Evolutionary conservation across 164 flowering plant genomes (phyloP), one percentile per base, ranked within the genome.

Genomic region (Kalanchoe fedtschenkoi): DNA sequence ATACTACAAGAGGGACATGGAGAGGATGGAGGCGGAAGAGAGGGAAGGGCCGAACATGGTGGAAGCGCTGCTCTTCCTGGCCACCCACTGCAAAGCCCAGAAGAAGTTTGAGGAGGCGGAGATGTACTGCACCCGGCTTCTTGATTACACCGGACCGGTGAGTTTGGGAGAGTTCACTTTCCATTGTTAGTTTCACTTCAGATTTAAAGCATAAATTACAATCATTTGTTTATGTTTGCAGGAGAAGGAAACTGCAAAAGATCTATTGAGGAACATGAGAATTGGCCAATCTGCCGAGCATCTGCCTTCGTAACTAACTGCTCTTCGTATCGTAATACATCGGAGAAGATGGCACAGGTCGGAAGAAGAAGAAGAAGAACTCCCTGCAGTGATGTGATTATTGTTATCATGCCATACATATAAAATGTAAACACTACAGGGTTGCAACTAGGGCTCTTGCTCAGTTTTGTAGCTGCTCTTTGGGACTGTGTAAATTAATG

Each of bases 191-290:
- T n/a, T n/a, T n/a, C n/a, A n/a, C n/a, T n/a, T n/a, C n/a, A n/a
- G n/a, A n/a, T n/a, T n/a, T n/a, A n/a, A n/a, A n/a, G n/a, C n/a
- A n/a, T n/a, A n/a, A n/a, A n/a, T n/a, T n/a, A n/a, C n/a, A n/a
- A n/a, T n/a, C n/a, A n/a, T 37, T 38, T 33, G 37, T 51, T 1
- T 26, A 32, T 71, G 55, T 54, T 53, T 76, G 61, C 83, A 95
- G 97, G 99, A 95, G 74, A 89, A 82, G 72, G 99, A 95, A 80
- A 81, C 78, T 11, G 97, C 99, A 33, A 87, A 87, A 83, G 86
- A 72, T 73, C 63, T 95, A 58, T 81, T 95, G 33, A 70, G 96
- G 43, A 86, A 81, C 65, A 86, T 84, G 76, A 82, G 84, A 77
- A 64, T 32, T 34, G 74, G 73, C 51, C 83, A 78, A 62, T 68